Evolutionary conservation across 257 asterid species (phyloP).

Genomic region (Handroanthus guayacan): DNA sequence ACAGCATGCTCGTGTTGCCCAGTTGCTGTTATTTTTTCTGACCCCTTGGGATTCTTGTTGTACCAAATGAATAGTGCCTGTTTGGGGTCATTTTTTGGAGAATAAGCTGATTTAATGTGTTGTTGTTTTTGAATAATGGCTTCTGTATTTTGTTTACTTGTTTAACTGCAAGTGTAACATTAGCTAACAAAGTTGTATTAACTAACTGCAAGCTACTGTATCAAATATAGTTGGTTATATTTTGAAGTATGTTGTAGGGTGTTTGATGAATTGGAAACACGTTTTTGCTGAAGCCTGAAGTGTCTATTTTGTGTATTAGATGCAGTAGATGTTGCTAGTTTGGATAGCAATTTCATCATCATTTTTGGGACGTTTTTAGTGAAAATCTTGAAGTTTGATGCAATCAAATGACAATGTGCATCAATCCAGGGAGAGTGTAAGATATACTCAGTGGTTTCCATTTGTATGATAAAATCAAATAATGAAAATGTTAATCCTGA

Average conservation of each 20-base stretch:
- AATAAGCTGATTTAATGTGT: background rate
- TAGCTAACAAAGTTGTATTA: constrained; percentile 7
- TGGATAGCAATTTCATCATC: background rate
- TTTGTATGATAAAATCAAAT: too few relatives aligned
- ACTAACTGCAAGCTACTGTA: background rate
- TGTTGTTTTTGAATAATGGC: constrained; percentile 25
- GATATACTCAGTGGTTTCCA: too few relatives aligned
- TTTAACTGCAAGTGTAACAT: constrained; percentile 39
- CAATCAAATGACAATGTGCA: too few relatives aligned
- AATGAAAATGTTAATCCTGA: too few relatives aligned
- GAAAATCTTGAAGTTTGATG: too few relatives aligned
- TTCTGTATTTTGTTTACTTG: background rate
- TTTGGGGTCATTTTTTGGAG: constrained; percentile 24
- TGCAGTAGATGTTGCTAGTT: too few relatives aligned
- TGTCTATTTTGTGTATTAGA: too few relatives aligned
- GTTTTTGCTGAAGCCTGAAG: too few relatives aligned
- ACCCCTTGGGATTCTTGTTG: constrained; percentile 15
- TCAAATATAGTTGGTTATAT: background rate
- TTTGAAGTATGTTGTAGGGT: background rate
- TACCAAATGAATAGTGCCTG: constrained; percentile 14
- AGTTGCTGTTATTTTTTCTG: too few relatives aligned
- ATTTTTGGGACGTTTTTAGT: too few relatives aligned
- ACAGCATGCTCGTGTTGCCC: too few relatives aligned
- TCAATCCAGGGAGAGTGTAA: too few relatives aligned
- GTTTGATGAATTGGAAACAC: background rate